A percentile compares a stretch with the other conserved stretches of the same genome.
Conservation (phyloP, 768 basidiomycete genomes). For the Gelatoporia subvermispora region DNA sequence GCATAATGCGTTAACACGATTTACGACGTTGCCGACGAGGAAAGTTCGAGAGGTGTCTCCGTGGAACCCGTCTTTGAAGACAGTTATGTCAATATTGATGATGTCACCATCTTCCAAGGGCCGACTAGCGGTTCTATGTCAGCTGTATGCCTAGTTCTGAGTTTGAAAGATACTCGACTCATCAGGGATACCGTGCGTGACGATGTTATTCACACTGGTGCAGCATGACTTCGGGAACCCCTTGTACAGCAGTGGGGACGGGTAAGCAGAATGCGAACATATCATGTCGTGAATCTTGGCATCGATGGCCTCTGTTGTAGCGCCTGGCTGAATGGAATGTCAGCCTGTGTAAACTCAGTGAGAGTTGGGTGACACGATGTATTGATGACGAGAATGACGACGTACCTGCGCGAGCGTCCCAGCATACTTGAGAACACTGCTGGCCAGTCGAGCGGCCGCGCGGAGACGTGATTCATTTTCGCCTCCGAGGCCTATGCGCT, state of each 20-base stretch:
- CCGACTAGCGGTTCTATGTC: conserved; percentile 45
- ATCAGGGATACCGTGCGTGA: conserved; percentile 89
- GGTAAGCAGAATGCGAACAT: conserved; percentile 67
- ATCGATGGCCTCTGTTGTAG: conserved; percentile 77
- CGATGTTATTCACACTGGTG: conserved; percentile 85
- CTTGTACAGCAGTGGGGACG: conserved; percentile 75
- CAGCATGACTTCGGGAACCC: conserved; percentile 78
- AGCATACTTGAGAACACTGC: conserved; percentile 15
- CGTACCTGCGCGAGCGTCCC: conserved; percentile 18
- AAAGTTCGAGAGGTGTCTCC: conserved; percentile 89
- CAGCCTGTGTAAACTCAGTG: background rate
- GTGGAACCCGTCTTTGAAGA: conserved; percentile 80
- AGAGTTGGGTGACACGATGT: background rate
- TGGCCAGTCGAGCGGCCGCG: conserved; percentile 17
- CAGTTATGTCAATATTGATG: conserved; percentile 83
- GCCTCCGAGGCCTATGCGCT: conserved; percentile 1
- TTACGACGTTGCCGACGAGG: conserved; percentile 72
- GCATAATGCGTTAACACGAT: conserved; percentile 11
- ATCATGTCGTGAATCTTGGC: conserved; percentile 68
- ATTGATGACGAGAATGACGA: background rate
- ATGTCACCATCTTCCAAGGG: conserved; percentile 80
- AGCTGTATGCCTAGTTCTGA: background rate
- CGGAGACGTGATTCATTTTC: conserved; percentile 7
- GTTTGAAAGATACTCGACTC: conserved; percentile 44
- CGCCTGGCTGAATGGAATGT: conserved; percentile 42